phyloP scores from a whole-genome alignment of 257 asterid genomes.

The Solanum etuberosum region DNA sequence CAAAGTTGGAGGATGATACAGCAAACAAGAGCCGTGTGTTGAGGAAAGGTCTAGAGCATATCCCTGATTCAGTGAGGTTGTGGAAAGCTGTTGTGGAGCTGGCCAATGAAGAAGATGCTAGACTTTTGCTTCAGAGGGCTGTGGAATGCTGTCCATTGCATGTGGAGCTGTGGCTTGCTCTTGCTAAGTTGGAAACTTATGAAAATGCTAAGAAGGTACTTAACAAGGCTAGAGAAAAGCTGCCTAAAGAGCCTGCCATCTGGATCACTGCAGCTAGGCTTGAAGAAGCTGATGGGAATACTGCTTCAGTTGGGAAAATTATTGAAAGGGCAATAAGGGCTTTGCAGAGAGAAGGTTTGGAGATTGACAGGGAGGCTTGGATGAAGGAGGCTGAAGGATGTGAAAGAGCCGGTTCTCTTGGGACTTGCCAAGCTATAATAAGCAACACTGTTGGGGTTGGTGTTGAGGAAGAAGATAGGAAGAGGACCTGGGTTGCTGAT shows the following conservation, averaged over 20 bases:
- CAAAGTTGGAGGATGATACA: constrained; percentile 73
- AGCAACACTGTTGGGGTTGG: constrained; percentile 69
- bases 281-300: constrained; percentile 85
- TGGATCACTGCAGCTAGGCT: constrained; percentile 92
- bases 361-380: constrained; percentile 87
- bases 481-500: constrained; percentile 96
- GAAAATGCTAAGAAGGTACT: constrained; percentile 79
- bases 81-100: constrained; percentile 97
- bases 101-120: constrained; percentile 76
- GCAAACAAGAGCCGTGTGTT: constrained; percentile 56
- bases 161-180: constrained; percentile 81
- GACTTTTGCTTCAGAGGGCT: constrained; percentile 66
- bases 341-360: constrained; percentile 75
- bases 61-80: constrained; percentile 77
- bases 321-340: constrained; percentile 78
- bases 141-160: constrained; percentile 48
- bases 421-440: constrained; percentile 79
- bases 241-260: constrained; percentile 77
- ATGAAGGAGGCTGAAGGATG: constrained; percentile 96
- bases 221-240: constrained; percentile 73
- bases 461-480: constrained; percentile 92
- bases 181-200: constrained; percentile 74
- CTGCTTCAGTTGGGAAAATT: constrained; percentile 55
- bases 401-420: constrained; percentile 85
- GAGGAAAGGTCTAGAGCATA: constrained; percentile 79